Evolutionary conservation across 1,139 yeast genomes (phyloP), one percentile per base, ranked within the genome.

Genomic region (Saccharomyces hybrid): DNA sequence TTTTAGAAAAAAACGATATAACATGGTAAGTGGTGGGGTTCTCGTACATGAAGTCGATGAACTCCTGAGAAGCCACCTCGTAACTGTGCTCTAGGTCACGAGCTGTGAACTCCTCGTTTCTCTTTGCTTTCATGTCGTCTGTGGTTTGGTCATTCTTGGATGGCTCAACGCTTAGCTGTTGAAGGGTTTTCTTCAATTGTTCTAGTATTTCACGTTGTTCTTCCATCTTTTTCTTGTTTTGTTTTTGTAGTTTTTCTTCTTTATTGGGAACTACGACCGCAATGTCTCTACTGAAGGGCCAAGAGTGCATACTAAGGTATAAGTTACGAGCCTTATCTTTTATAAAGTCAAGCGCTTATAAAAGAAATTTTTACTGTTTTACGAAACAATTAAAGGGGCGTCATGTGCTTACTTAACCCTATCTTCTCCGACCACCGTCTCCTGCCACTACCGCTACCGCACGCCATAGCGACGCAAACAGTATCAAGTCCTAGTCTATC

Each of bases 21-120:
- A 79, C 85, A 63, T 83, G 88, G 70, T 72, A 82, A 27, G 82
- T 80, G 16, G 88, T 83, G 48, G 89, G 89, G 61, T 77, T 79
- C 34, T 73, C 66, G 61, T 78, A 78, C 50, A 86, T 82, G 71
- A 83, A 84, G 51, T 79, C 77, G 50, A 83, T 76, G 65, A 81
- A 84, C 34, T 77, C 73, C 12, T 76, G 67, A 26, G 85, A 74
- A 61, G 75, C 77, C 27, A 66, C 61, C 44, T 72, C 70, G 61
- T 66, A 76, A 58, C 67, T 73, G 52, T 67, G 66, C 47, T 54
- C 44, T 26, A 53, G 49, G 38, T n/a, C 44, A n/a, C 34, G 41
- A 32, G 48, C n/a, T 48, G 34, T 28, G n/a, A 6, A 41, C 34
- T 26, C 21, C 31, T 24, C 26, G 26, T 24, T 5, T 27, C 21